Conservation (phyloP, 495 filamentous ascomycete genomes). For the Penicillium fimorum region DNA sequence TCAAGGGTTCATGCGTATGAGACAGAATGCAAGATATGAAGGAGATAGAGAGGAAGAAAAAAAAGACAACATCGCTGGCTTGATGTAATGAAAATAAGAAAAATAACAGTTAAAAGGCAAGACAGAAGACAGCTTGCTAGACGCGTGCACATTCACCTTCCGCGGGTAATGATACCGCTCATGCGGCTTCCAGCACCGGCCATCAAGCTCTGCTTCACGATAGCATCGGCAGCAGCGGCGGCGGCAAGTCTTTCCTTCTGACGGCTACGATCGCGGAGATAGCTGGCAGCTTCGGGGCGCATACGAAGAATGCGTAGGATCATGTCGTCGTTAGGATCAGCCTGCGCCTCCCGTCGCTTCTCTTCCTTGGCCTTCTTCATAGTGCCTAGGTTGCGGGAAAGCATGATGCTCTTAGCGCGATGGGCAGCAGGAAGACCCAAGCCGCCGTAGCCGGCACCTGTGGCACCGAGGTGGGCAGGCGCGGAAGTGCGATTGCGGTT, state of each 20-base stretch:
- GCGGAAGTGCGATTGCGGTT: conserved; percentile 70
- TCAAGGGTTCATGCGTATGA: conserved; percentile 11
- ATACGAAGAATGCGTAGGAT: conserved; percentile 94
- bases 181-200: conserved; percentile 64
- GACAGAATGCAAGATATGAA: background rate
- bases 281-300: conserved; percentile 88
- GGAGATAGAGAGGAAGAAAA: background rate
- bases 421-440: conserved; percentile 68
- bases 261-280: conserved; percentile 84
- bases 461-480: conserved; percentile 58
- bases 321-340: conserved; percentile 97
- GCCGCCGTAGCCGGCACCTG: conserved; percentile 61
- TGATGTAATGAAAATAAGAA: background rate
- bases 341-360: conserved; percentile 91
- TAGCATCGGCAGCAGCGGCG: conserved; percentile 85
- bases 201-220: conserved; percentile 88
- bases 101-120: background rate
- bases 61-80: background rate
- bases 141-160: conserved; percentile 2
- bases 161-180: conserved; percentile 51
- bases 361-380: conserved; percentile 96
- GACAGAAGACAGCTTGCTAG: background rate
- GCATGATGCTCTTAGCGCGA: conserved; percentile 90
- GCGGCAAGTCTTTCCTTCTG: conserved; percentile 94
- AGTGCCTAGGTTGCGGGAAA: conserved; percentile 89